Percentiles rank a stretch among this genome's conserved stretches.
These are phyloP conservation scores for Floccularia luteovirens DNA, from an alignment of 768 basidiomycete genomes.

Conservation along the genomic window DNA sequence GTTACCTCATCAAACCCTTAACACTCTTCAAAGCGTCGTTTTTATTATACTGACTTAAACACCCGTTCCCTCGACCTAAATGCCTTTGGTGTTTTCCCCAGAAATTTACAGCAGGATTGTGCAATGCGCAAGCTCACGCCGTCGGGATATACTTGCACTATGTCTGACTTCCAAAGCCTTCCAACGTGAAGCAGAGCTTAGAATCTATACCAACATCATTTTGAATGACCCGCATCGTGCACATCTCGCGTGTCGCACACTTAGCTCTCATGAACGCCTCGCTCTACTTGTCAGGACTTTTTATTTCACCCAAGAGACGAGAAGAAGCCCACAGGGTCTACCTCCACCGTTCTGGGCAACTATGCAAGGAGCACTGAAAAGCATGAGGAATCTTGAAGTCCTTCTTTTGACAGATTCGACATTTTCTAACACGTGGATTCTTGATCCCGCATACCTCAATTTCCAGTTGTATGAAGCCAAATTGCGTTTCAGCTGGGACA, in stretches of 20 bases:
- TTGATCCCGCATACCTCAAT: conserved; percentile 26
- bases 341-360: conserved; percentile 33
- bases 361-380: conserved; percentile 32
- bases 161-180: conserved; percentile 38
- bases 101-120: conserved; percentile 35
- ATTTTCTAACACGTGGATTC: conserved; percentile 34
- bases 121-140: conserved; percentile 19
- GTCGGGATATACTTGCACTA: conserved; percentile 31
- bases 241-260: conserved; percentile 28
- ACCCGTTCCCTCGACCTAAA: too few relatives aligned
- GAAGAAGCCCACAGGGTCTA: conserved; percentile 15
- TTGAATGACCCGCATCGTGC: conserved; percentile 26
- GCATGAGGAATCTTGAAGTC: conserved; percentile 34
- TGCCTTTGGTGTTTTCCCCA: too few relatives aligned
- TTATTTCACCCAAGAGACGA: conserved; percentile 15
- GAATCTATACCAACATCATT: conserved; percentile 33
- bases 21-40: too few relatives aligned
- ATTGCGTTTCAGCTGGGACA: conserved; percentile 44
- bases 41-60: too few relatives aligned
- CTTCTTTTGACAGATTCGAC: conserved; percentile 34
- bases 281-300: conserved; percentile 31
- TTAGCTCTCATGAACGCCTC: conserved; percentile 24
- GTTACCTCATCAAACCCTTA: too few relatives aligned
- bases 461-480: conserved; percentile 44
- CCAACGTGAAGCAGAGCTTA: conserved; percentile 37